These are phyloP conservation scores for Boletellus dicymbophilus DNA, from an alignment of 1,284 basidiomycete genomes.

Conservation along the genomic window DNA sequence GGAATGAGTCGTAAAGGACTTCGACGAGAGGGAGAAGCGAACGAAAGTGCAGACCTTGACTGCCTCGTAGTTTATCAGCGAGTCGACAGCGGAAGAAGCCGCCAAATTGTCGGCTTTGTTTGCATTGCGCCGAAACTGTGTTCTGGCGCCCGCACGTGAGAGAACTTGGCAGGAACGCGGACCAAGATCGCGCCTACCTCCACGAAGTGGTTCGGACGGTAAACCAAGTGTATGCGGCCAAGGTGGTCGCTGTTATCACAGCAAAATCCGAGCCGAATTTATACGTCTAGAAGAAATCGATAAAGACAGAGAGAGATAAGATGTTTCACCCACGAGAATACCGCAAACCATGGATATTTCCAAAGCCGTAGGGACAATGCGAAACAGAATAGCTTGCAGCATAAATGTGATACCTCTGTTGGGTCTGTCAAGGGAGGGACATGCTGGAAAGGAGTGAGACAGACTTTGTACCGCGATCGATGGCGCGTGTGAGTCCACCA, in stretches of 20 bases:
- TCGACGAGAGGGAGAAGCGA: neutral
- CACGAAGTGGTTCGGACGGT: constrained; percentile 95
- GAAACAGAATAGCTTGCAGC: constrained; percentile 91
- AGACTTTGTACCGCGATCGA: constrained; percentile 96
- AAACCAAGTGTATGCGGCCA: constrained; percentile 96
- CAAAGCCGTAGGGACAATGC: constrained; percentile 93
- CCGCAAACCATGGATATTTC: constrained; percentile 98
- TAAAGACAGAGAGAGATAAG: neutral
- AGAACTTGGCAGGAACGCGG: neutral
- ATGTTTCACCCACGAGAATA: constrained; percentile 66
- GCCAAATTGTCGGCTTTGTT: constrained; percentile 97
- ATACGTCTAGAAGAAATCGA: constrained; percentile 63
- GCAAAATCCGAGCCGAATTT: constrained; percentile 99
- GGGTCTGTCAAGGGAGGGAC: neutral
- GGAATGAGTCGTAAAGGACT: neutral
- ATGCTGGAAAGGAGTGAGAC: neutral
- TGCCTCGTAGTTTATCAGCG: constrained; percentile 97
- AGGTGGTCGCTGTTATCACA: constrained; percentile 83
- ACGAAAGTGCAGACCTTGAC: constrained; percentile 72
- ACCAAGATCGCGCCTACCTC: constrained; percentile 55
- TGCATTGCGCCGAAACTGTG: constrained; percentile 91
- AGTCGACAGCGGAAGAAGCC: constrained; percentile 92
- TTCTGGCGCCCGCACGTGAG: constrained; percentile 53
- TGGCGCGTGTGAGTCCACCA: constrained; percentile 93
- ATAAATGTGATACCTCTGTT: constrained; percentile 94